Base-by-base conservation (phyloP, 495 filamentous ascomycete species). In the Pseudevernia furfuracea region DNA sequence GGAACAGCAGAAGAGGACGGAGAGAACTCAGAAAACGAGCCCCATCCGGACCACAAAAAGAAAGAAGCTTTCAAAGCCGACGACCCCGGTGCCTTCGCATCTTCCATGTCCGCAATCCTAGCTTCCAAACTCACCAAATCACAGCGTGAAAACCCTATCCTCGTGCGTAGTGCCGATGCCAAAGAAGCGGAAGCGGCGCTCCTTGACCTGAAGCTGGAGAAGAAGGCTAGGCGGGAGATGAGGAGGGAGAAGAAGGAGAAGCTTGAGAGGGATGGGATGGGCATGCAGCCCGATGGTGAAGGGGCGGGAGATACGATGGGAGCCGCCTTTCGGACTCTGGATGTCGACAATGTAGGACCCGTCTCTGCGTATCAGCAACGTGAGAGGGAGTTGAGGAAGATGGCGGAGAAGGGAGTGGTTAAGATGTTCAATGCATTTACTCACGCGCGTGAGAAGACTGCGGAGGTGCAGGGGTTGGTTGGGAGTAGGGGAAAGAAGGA, bases 381-480 rank as follows among this genome's bases (percentile, higher is more conserved):
- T 71, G 94, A 98, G 79, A 88, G 87, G 77, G 77, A 84, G 59
- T 73, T 96, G 70, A 83, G 86, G 70, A 93, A 95, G 80, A 89
- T 87, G 46, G 91, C 92, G 61, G 90, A 96, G 78, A 83, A 90
- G 37, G 92, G 92, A 81, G 92, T 96, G 25, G 86, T 97, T 17
- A 94, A 92, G 80, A 77, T 98, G 63, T 98, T 97, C 74, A 96
- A 97, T 77, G 95, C 94, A 0, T 90, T 98, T 37, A 82, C 92
- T 38, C 89, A 90, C 11, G 92, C 93, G 21, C 94, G 97, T 77
- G 87, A 96, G 38, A 88, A 87, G 68, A 89, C 86, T 3, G 82
- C 86, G 70, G 85, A 91, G 72, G 91, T 90, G 14, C 82, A 78
- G 77, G 81, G 80, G 44, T 84, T 85, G 39, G 89, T 89, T n/a